Conservation (phyloP, 495 filamentous ascomycete species). For the Opeltia flavorubescens region DNA sequence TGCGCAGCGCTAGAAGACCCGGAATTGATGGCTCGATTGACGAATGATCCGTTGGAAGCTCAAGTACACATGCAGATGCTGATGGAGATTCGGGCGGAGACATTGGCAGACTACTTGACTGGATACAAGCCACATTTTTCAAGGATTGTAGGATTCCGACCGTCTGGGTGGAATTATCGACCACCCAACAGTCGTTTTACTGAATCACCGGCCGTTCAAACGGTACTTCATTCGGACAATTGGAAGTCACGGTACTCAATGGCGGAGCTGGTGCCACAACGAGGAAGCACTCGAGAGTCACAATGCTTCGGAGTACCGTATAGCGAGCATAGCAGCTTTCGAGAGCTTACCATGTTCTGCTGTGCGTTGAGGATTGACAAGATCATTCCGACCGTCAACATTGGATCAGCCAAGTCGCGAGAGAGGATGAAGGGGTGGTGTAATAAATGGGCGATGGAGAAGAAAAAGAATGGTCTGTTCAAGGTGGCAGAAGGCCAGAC, state of each 20-base stretch:
- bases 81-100: conserved; percentile 79
- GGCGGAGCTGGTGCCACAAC: conserved; percentile 56
- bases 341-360: conserved; percentile 87
- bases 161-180: conserved; percentile 82
- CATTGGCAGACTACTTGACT: conserved; percentile 75
- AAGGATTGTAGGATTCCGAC: conserved; percentile 80
- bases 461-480: conserved; percentile 65
- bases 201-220: conserved; percentile 48
- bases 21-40: conserved; percentile 63
- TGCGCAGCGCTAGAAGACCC: conserved; percentile 73
- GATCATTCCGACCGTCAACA: conserved; percentile 89
- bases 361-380: conserved; percentile 75
- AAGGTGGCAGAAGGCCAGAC: conserved; percentile 26
- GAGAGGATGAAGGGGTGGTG: conserved; percentile 85
- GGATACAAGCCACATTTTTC: conserved; percentile 62
- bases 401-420: conserved; percentile 54
- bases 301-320: conserved; percentile 89
- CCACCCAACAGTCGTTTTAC: conserved; percentile 49
- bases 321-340: conserved; percentile 84
- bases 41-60: conserved; percentile 63
- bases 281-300: conserved; percentile 61
- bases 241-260: conserved; percentile 60
- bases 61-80: conserved; percentile 97
- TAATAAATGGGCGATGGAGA: conserved; percentile 75
- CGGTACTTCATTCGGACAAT: conserved; percentile 54